A percentile compares a stretch with the other conserved stretches of the same genome.
Evolutionary conservation across 768 basidiomycete species (phyloP).

Genomic region (Xerocomus potaroensis): DNA sequence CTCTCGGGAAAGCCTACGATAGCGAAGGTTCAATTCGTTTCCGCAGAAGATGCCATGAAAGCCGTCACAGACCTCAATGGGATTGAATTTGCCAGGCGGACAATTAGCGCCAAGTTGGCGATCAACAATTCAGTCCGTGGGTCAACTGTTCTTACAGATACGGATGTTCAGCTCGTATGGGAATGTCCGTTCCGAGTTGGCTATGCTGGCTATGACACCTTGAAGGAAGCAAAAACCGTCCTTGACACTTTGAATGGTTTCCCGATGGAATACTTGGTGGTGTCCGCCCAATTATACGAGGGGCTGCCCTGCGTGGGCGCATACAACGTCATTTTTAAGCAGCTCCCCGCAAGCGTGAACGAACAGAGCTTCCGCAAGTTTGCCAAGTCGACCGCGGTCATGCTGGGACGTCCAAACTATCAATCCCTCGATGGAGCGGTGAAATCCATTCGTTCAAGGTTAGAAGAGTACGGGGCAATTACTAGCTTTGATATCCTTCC

Average conservation of each 20-base stretch:
- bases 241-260: slow-evolving; percentile 39
- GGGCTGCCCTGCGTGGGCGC: slow-evolving; percentile 56
- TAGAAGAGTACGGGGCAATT: slow-evolving; percentile 39
- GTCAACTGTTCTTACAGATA: slow-evolving; percentile 45
- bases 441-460: slow-evolving; percentile 30
- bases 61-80: slow-evolving; percentile 53
- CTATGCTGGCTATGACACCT: slow-evolving; percentile 58
- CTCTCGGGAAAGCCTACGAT: slow-evolving; percentile 21
- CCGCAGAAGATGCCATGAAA: slow-evolving; percentile 45
- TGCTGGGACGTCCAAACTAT: slow-evolving; percentile 51
- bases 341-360: slow-evolving; percentile 45
- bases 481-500: slow-evolving; percentile 43
- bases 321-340: slow-evolving; percentile 57
- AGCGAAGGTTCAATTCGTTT: slow-evolving; percentile 46
- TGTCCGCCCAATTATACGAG: slow-evolving; percentile 48
- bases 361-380: slow-evolving; percentile 43
- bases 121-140: slow-evolving; percentile 36
- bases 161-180: slow-evolving; percentile 55
- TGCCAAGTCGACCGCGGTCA: slow-evolving; percentile 44
- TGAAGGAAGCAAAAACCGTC: slow-evolving; percentile 46
- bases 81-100: slow-evolving; percentile 32
- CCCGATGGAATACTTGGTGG: slow-evolving; percentile 35
- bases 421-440: slow-evolving; percentile 32
- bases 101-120: slow-evolving; percentile 43
- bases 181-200: slow-evolving; percentile 52